Conservation (phyloP, 2,329 filamentous ascomycete species). For the Cyphellophora attinorum region DNA sequence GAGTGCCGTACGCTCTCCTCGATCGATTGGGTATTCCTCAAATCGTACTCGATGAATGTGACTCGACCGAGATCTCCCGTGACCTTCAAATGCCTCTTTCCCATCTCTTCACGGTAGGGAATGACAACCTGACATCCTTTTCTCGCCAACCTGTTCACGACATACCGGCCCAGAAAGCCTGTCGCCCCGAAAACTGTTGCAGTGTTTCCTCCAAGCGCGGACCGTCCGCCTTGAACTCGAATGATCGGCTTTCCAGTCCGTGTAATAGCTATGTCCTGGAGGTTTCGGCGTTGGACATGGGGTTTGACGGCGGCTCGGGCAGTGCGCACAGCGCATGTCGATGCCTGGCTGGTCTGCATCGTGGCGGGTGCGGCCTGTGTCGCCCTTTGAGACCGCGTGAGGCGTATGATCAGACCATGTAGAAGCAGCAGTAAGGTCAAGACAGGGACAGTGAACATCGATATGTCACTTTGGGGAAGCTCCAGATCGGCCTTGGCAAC, state of each 20-base stretch:
- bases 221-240: conserved; percentile 82
- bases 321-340: conserved; percentile 41
- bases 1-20: conserved; percentile 96
- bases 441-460: background rate
- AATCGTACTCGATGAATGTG: conserved; percentile 86
- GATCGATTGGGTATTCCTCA: conserved; percentile 88
- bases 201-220: conserved; percentile 67
- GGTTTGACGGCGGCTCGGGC: conserved; percentile 12
- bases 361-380: conserved; percentile 11
- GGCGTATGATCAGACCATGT: conserved; percentile 1
- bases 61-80: conserved; percentile 89
- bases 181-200: conserved; percentile 97
- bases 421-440: background rate
- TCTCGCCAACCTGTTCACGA: conserved; percentile 88
- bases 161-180: conserved; percentile 90
- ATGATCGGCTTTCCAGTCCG: conserved; percentile 93
- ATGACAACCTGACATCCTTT: conserved; percentile 91
- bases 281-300: conserved; percentile 34
- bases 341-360: conserved; percentile 16
- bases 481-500: background rate
- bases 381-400: background rate
- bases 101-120: conserved; percentile 94
- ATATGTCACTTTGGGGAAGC: background rate
- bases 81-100: conserved; percentile 92
- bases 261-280: conserved; percentile 84